Base-by-base conservation (phyloP, 75 land plant genomes). In the Sequoia sempervirens region DNA sequence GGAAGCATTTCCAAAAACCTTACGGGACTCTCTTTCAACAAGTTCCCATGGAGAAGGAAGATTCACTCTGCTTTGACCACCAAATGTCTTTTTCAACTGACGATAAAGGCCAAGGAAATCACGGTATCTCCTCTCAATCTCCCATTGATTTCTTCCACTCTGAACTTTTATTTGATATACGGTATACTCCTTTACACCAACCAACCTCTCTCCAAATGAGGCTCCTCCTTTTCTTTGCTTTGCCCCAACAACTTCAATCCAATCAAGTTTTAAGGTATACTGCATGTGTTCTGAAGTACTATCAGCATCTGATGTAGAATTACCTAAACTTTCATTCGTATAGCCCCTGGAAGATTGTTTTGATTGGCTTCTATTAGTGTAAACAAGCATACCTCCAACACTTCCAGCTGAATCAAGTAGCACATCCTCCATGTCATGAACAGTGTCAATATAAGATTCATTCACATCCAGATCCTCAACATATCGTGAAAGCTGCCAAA, bases 161-260 rank as follows among this genome's bases (percentile, higher is more conserved):
- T 86, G 82, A n/a, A 95, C 99, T 83, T 85, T 90, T 80, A 97
- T 89, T 83, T 68, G 85, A 82, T 97, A 97, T 13, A 97, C 89
- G 75, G 99, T 97, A 85, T 95, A 93, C 50, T 97, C 97, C 87
- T 90, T 91, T 17, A 97, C 98, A 38, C 99, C 99, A 74, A 97
- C 96, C 83, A 97, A 89, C 86, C 99, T 88, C 83, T 95, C 99
- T 47, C 98, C 90, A 72, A 97, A 86, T 30, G 99, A 97, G 75
- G 93, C 94, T 17, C 99, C 99, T 17, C 99, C 99, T 85, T 83
- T 90, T 79, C 86, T 93, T 76, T 97, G 99, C 76, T 87, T 90
- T 78, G 99, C 97, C n/a, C 99, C 99, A 14, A 94, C 87, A 7
- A 97, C 93, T 90, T 97, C 99, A 82, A 94, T 84, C 87, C 95